These are phyloP conservation scores for Scheffersomyces quercinus DNA, from an alignment of 1,139 yeast species.

Conservation along the genomic window DNA sequence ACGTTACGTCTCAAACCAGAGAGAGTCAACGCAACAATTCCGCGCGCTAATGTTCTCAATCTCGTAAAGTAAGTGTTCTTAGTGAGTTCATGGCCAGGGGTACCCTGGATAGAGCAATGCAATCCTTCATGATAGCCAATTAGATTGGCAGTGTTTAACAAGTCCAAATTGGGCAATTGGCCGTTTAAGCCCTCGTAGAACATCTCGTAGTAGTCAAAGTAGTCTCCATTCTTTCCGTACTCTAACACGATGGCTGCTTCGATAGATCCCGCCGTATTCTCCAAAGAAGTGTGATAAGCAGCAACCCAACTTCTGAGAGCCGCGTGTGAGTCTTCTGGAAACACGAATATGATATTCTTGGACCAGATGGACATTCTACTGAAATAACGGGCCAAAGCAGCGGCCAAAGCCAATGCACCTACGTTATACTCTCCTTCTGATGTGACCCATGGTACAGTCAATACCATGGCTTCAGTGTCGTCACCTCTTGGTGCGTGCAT, in stretches of 20 bases:
- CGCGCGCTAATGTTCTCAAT: conserved; percentile 58
- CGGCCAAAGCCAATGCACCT: conserved; percentile 76
- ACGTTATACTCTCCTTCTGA: conserved; percentile 61
- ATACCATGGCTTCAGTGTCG: conserved; percentile 92
- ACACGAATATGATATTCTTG: conserved; percentile 84
- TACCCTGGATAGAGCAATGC: conserved; percentile 64
- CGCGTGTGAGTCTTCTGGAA: conserved; percentile 69
- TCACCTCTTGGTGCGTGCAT: conserved; percentile 95
- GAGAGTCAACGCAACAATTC: conserved; percentile 65
- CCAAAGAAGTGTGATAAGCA: conserved; percentile 85
- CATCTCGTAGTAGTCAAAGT: conserved; percentile 73
- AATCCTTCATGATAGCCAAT: conserved; percentile 76
- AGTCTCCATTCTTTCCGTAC: conserved; percentile 66
- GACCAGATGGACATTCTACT: conserved; percentile 92
- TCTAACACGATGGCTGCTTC: conserved; percentile 91
- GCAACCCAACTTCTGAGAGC: conserved; percentile 89
- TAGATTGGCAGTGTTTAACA: conserved; percentile 75
- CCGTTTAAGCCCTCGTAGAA: conserved; percentile 91
- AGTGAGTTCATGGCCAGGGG: conserved; percentile 46
- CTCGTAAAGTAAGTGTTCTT: conserved; percentile 54
- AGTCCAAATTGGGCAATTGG: conserved; percentile 89
- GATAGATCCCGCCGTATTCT: conserved; percentile 90
- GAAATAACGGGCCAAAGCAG: conserved; percentile 78
- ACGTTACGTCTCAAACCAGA: conserved; percentile 63
- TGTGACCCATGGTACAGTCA: conserved; percentile 83